Base-by-base conservation (phyloP, 306 rosid species). In the Inga oerstediana region DNA sequence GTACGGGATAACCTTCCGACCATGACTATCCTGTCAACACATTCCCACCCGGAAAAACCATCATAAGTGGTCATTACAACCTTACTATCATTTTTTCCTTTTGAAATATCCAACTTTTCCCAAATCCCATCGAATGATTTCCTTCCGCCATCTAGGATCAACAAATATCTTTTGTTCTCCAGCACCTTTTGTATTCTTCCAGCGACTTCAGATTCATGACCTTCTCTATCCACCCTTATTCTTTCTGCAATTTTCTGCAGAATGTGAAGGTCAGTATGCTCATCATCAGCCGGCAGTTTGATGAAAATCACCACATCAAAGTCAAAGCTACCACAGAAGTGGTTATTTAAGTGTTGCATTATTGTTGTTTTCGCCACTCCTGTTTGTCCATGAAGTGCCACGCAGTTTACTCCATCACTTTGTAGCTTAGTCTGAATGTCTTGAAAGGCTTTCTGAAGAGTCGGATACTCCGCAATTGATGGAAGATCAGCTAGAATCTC, bases 121-220 rank as follows among this genome's bases (percentile, higher is more conserved):
- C 32, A 80, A 39, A 59, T 19, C 69, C 80, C 64, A 81, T 87
- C 6, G 10, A 69, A 9, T 10, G 2, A 0, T 4, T 10, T 4
- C 37, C 17, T 66, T 19, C 77, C 83, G 43, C 41, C 83, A 77
- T 87, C 85, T 77, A 87, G 32, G 54, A 87, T 56, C 58, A 87
- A 37, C 27, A 87, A 62, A 46, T 73, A 83, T 69, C 7, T 87
- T 46, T 80, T 72, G 1, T 2, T 19, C 58, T 73, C 24, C 1
- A 87, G 34, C 56, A 80, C 83, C 7, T 0, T 9, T 19, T 27
- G 74, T 52, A 87, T 72, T 72, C 58, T 59, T 43, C 48, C 15
- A 1, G 76, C 81, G 66, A 77, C 14, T 10, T 46, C 75, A 51
- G 30, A 20, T n/a, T 37, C 69, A 39, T 44, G 24, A 78, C 35